A percentile compares a stretch with the other conserved stretches of the same genome.
phyloP scores from a whole-genome alignment of 805 yeast species.

The Metschnikowia picachoensis region DNA sequence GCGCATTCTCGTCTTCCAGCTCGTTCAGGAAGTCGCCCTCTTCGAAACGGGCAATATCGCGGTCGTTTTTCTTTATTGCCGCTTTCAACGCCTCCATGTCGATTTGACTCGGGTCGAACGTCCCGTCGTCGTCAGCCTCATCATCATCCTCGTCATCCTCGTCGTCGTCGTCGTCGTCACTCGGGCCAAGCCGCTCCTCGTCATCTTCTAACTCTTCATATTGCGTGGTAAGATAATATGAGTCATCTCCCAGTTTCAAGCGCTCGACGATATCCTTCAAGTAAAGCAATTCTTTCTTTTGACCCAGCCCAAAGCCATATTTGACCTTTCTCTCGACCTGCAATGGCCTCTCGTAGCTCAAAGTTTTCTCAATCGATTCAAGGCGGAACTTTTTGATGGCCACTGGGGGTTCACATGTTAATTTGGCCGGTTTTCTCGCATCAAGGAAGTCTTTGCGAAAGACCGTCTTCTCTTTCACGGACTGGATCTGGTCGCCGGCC shows the following conservation, averaged over 20 bases:
- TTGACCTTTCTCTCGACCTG: constrained; percentile 56
- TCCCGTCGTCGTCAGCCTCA: neutral
- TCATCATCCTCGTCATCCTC: neutral
- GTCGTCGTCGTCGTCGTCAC: neutral
- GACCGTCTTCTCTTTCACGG: constrained; percentile 5
- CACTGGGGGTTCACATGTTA: constrained; percentile 27
- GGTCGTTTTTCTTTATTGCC: neutral
- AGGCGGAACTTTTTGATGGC: constrained; percentile 31
- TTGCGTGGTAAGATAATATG: constrained; percentile 66
- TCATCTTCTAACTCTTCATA: constrained; percentile 34
- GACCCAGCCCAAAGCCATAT: constrained; percentile 71
- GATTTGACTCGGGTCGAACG: too few species aligned
- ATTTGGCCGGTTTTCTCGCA: constrained; percentile 48
- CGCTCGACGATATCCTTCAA: constrained; percentile 46
- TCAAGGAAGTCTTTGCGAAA: constrained; percentile 41
- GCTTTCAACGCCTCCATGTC: too few species aligned
- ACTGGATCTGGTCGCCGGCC: neutral
- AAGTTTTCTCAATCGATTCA: constrained; percentile 28
- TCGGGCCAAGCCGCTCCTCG: neutral
- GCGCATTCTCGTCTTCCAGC: neutral
- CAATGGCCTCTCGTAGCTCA: constrained; percentile 34
- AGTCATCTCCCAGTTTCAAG: constrained; percentile 40
- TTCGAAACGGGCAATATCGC: neutral
- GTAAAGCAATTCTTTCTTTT: constrained; percentile 46
- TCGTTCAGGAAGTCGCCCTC: neutral